Base-by-base conservation (phyloP, 345 rosid species). In the Balakata baccata region DNA sequence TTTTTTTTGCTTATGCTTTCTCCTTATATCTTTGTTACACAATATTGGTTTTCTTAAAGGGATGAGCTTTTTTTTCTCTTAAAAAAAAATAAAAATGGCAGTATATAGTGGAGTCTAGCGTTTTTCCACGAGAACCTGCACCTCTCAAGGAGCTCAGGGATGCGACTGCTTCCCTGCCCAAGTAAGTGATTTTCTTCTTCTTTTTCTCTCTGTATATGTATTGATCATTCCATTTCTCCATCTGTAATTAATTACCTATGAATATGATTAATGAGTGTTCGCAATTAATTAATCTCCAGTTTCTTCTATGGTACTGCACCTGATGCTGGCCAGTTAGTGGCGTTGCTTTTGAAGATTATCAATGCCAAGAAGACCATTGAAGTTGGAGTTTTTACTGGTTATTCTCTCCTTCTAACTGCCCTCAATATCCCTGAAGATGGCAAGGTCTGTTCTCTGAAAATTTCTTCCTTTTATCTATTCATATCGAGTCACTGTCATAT, bases 321-420 rank as follows among this genome's bases (percentile, higher is more conserved):
- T 1, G 96, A 90, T 74, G 88, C 89, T 59, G 96, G 94, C 17
- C 96, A 92, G 83, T 69, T 90, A 45, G 82, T 92, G 49, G 79
- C 68, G 46, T 84, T 89, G 83, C 82, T 89, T 34, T 66, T 92
- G 80, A 81, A 82, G 70, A 86, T 92, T 12, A 69, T 79, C 8
- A 81, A 89, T 71, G 90, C 92, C 0, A 90, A 79, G 38, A 89
- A 66, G 69, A 92, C 90, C 0, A 92, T 90, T 22, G 91, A 92
- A 73, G 49, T 92, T 18, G 94, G 96, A 23, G 92, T 90, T 71
- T 90, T 80, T 83, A 90, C 96, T 49, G 94, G 98, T 17, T 92
- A 92, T 80, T 90, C 98, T 65, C 98, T 90, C 77, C 92, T 92
- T 52, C 92, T 88, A 71, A 90, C 96, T 52, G 96, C 94, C 64